Evolutionary conservation across 148 eudicot species (phyloP).

Genomic region (Arbutus unedo): DNA sequence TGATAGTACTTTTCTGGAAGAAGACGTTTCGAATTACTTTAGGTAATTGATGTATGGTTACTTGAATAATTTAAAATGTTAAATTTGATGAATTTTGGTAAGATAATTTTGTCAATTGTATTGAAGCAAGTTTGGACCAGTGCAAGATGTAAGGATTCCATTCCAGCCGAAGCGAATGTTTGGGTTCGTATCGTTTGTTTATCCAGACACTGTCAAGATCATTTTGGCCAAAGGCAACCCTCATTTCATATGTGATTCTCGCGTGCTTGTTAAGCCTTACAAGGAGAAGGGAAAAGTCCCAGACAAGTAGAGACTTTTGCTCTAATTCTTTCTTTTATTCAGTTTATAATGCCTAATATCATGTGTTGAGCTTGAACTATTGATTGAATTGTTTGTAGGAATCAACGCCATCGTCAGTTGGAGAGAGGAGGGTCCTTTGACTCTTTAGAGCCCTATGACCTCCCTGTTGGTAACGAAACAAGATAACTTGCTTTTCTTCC

Average conservation of each 20-base stretch:
- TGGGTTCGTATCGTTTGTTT: conserved; percentile 85
- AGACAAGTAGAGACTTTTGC: conserved; percentile 47
- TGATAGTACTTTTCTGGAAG: conserved; percentile 88
- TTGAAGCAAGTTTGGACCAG: conserved; percentile 82
- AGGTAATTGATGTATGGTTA: conserved; percentile 35
- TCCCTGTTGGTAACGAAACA: conserved; percentile 50
- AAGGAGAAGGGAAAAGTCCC: conserved; percentile 90
- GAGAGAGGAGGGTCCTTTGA: conserved; percentile 74
- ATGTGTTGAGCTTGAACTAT: not conserved
- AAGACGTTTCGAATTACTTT: conserved; percentile 83
- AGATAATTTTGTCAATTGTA: conserved; percentile 2
- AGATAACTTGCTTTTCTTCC: not conserved
- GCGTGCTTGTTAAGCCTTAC: conserved; percentile 96
- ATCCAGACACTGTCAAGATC: conserved; percentile 73
- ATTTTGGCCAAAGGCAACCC: conserved; percentile 95
- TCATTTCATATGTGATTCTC: conserved; percentile 90
- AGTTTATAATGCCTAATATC: not conserved
- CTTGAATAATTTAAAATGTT: not conserved
- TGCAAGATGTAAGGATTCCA: conserved; percentile 95
- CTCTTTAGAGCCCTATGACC: conserved; percentile 53
- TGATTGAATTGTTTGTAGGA: conserved; percentile 14
- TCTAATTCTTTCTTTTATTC: not conserved
- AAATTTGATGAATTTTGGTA: conserved; percentile 2
- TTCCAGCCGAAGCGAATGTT: conserved; percentile 97
- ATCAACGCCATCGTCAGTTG: conserved; percentile 43